These are phyloP conservation scores for Fusarium nelsonii DNA, from an alignment of 2,329 filamentous ascomycete species.

Conservation along the genomic window DNA sequence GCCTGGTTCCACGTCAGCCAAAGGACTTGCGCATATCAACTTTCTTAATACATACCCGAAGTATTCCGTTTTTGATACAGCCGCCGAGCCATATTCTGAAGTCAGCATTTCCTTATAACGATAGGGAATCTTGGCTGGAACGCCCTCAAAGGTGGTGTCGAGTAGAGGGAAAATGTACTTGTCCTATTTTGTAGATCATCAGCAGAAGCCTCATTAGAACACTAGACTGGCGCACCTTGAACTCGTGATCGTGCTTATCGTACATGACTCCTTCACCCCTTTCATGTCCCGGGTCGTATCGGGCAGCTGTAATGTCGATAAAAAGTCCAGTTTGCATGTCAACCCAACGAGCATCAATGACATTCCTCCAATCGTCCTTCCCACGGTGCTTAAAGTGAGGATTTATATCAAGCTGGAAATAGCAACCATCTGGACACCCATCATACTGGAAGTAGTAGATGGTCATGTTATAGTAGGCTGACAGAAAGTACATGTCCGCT, in stretches of 20 bases:
- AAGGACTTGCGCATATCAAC: neutral
- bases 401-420: constrained; percentile 64
- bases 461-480: constrained; percentile 73
- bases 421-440: constrained; percentile 53
- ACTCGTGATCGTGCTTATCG: constrained; percentile 66
- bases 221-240: constrained; percentile 53
- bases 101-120: constrained; percentile 69
- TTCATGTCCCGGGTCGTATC: constrained; percentile 61
- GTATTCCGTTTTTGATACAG: constrained; percentile 64
- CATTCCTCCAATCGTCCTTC: constrained; percentile 55
- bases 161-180: constrained; percentile 75
- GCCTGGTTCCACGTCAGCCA: constrained; percentile 49
- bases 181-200: constrained; percentile 53
- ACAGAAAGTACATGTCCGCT: constrained; percentile 74
- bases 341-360: constrained; percentile 64
- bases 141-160: constrained; percentile 76
- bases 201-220: neutral
- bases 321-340: constrained; percentile 61
- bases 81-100: constrained; percentile 67
- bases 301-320: constrained; percentile 64
- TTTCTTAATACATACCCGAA: constrained; percentile 59
- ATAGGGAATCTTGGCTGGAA: constrained; percentile 74
- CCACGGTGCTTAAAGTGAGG: constrained; percentile 57
- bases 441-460: constrained; percentile 59
- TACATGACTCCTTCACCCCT: constrained; percentile 60